Evolutionary conservation across 805 yeast species (phyloP).

Genomic region (Yarrowia phangngaensis): DNA sequence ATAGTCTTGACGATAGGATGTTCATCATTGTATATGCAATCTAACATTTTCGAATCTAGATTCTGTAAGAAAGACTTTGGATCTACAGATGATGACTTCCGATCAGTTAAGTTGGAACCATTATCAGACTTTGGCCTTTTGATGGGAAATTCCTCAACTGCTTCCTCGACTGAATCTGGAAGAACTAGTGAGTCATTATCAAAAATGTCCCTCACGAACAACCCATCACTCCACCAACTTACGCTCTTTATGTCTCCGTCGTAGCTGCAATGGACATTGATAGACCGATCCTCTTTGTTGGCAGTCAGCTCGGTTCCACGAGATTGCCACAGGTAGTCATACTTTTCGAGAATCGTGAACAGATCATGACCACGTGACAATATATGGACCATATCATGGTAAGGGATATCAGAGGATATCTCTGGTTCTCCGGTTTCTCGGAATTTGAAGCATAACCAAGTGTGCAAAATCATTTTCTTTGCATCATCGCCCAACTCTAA

Average conservation of each 20-base stretch:
- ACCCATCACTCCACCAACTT: conserved; percentile 1
- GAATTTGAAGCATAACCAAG: conserved; percentile 5
- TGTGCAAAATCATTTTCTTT: conserved; percentile 3
- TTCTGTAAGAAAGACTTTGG: no score
- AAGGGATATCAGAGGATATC: background rate
- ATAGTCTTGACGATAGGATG: no score
- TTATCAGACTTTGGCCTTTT: no score
- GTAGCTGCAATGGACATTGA: background rate
- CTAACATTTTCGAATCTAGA: no score
- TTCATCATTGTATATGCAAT: no score
- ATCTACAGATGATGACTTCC: no score
- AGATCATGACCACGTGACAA: conserved; percentile 6
- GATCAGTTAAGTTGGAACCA: no score
- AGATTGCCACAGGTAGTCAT: background rate
- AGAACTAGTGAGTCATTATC: background rate
- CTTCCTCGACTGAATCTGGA: conserved; percentile 2
- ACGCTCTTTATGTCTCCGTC: background rate
- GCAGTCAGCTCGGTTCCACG: background rate
- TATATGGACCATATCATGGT: background rate
- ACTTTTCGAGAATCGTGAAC: background rate
- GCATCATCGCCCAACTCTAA: background rate
- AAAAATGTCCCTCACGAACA: background rate
- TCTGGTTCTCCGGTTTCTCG: background rate
- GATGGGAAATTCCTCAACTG: conserved; percentile 1
- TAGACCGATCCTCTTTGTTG: no score